phyloP scores from a whole-genome alignment of 1,284 basidiomycete species.

The Naganishia albida region DNA sequence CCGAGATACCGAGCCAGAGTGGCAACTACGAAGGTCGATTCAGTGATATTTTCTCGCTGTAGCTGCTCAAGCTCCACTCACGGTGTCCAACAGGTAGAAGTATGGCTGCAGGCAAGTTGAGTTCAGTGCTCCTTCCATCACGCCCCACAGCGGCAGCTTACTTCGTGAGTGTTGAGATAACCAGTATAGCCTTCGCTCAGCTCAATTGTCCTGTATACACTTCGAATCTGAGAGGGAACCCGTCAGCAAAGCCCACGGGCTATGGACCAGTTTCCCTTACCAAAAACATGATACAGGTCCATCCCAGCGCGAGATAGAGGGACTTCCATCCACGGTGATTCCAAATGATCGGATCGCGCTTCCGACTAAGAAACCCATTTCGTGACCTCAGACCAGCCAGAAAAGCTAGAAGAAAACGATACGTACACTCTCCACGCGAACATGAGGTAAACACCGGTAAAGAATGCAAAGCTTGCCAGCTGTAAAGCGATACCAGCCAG shows the following conservation, averaged over 20 bases:
- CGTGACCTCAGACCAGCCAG: background rate
- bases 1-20: slow-evolving; percentile 62
- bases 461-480: slow-evolving; percentile 65
- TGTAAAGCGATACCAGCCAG: slow-evolving; percentile 66
- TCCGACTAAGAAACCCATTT: slow-evolving; percentile 38
- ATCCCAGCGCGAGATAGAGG: slow-evolving; percentile 59
- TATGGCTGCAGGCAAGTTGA: slow-evolving; percentile 41
- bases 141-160: slow-evolving; percentile 10
- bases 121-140: background rate
- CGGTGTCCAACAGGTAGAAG: slow-evolving; percentile 69
- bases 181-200: slow-evolving; percentile 67
- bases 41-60: background rate
- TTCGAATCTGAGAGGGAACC: slow-evolving; percentile 60
- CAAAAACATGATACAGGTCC: slow-evolving; percentile 68
- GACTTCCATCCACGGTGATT: slow-evolving; percentile 62
- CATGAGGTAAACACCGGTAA: slow-evolving; percentile 61
- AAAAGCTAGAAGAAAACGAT: background rate
- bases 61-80: slow-evolving; percentile 26
- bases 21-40: slow-evolving; percentile 52
- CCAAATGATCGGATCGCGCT: slow-evolving; percentile 59
- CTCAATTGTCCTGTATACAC: slow-evolving; percentile 67
- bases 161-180: slow-evolving; percentile 63
- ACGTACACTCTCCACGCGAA: slow-evolving; percentile 62
- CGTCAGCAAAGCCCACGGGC: background rate
- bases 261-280: slow-evolving; percentile 45